Evolutionary conservation across 371 early-diverging fungal genomes (phyloP), one percentile per base, ranked within the genome.

Genomic region (Quaeritorhiza haematococci): DNA sequence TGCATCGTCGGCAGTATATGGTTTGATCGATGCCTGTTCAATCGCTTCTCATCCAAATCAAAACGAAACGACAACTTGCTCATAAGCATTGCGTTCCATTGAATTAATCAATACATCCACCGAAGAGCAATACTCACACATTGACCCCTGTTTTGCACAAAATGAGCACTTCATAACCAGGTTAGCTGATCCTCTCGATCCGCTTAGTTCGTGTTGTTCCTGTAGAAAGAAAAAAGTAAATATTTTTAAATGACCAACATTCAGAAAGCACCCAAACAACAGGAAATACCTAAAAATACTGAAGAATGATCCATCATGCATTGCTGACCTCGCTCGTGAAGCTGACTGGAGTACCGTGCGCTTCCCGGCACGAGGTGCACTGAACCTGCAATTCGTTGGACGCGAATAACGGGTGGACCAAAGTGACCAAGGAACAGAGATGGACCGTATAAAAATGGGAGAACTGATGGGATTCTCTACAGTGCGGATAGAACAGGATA

Each of bases 131-230:
- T 35, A 53, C 61, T 51, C 33, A 69, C 67, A 57, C 3, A 63
- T 51, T 33, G 61, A 61, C 6, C 69, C 67, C 19, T 67, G 90
- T 42, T 87, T 84, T 58, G 85, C 88, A 78, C 96, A 96, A 58
- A 87, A 87, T 75, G 94, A 93, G 86, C 96, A 96, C 49, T 76
- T 78, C 87, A 94, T 91, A 17, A 91, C 89, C 49, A 94, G 72
- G 71, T 93, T 92, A 53, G 94, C 92, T 28, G 75, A 72, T 28
- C 93, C 94, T 55, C 92, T 41, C 33, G 55, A 5, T 66, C 60
- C 0, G 35, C 43, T 6, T 53, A 58, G 38, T 52, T 55, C 51
- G 26, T 21, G 45, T 28, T 32, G 27, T 57, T 3, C 24, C 4
- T n/a, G n/a, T n/a, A n/a, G n/a, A n/a, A n/a, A n/a, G n/a, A n/a